A percentile compares a stretch with the other conserved stretches of the same genome.
These are phyloP conservation scores for Coemansia nantahalensis DNA, from an alignment of 192 early-diverging fungal species.

Conservation along the genomic window DNA sequence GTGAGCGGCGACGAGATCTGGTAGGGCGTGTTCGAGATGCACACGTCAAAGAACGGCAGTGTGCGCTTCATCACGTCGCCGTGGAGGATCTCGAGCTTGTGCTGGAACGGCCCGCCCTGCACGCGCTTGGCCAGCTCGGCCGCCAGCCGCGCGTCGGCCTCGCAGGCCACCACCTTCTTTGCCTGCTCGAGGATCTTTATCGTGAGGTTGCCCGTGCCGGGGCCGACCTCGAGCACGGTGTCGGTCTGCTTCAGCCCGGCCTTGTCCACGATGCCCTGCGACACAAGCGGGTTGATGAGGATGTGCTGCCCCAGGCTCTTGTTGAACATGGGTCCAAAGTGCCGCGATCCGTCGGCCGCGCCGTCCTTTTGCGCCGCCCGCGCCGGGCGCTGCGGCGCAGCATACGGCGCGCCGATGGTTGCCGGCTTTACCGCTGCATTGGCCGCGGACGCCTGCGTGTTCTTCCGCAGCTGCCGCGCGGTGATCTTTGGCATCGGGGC, in stretches of 20 bases:
- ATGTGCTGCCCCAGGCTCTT: conserved; percentile 98
- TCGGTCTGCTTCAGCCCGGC: conserved; percentile 69
- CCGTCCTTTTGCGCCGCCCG: conserved; percentile 6
- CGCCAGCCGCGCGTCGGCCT: conserved; percentile 95
- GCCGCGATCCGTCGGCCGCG: conserved; percentile 24
- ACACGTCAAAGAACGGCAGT: conserved; percentile 97
- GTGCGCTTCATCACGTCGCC: conserved; percentile 98
- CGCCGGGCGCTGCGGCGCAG: conserved; percentile 13
- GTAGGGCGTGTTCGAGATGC: conserved; percentile 98
- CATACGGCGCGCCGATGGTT: conserved; percentile 46
- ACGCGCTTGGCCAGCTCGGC: conserved; percentile 97
- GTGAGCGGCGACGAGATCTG: conserved; percentile 93
- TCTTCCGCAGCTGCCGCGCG: conserved; percentile 49
- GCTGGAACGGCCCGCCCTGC: conserved; percentile 68
- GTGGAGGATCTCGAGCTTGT: conserved; percentile 85
- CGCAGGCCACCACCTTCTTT: conserved; percentile 93
- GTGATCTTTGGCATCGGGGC: conserved; percentile 55
- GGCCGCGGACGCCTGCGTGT: conserved; percentile 48
- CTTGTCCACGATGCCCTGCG: conserved; percentile 96
- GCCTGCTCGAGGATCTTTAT: conserved; percentile 88
- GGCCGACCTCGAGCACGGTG: conserved; percentile 90
- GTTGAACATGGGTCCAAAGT: conserved; percentile 91
- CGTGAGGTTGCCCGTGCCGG: conserved; percentile 98
- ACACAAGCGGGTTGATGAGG: conserved; percentile 96
- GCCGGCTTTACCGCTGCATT: conserved; percentile 35